Evolutionary conservation across 768 basidiomycete species (phyloP).

Genomic region (Punctularia strigosozonata): DNA sequence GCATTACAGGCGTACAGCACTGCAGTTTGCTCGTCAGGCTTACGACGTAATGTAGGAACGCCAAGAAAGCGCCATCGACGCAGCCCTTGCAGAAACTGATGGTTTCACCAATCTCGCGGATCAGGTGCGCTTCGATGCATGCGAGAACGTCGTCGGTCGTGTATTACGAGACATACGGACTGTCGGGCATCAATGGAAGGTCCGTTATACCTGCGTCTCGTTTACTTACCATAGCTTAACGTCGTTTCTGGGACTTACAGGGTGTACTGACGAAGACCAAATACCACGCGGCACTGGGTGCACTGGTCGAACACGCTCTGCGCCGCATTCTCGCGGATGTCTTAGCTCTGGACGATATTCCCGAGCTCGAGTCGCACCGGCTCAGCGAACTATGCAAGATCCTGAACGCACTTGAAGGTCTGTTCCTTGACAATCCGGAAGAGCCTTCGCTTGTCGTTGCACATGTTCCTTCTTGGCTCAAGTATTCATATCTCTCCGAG

Average conservation of each 20-base stretch:
- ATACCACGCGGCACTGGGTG: slow-evolving; percentile 63
- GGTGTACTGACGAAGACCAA: slow-evolving; percentile 55
- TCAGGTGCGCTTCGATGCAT: slow-evolving; percentile 67
- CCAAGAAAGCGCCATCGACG: slow-evolving; percentile 33
- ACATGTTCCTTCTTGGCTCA: slow-evolving; percentile 89
- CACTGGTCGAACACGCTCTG: slow-evolving; percentile 56
- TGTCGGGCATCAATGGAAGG: slow-evolving; percentile 63
- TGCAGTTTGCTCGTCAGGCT: too few relatives aligned
- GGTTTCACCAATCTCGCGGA: slow-evolving; percentile 62
- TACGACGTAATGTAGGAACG: slow-evolving; percentile 42
- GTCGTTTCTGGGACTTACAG: slow-evolving; percentile 23
- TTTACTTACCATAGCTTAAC: background rate
- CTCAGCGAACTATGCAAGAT: slow-evolving; percentile 77
- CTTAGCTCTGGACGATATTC: slow-evolving; percentile 72
- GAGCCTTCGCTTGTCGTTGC: slow-evolving; percentile 70
- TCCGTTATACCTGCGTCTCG: slow-evolving; percentile 19
- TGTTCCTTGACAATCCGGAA: slow-evolving; percentile 59
- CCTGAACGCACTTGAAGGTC: slow-evolving; percentile 64
- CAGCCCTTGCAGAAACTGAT: slow-evolving; percentile 38
- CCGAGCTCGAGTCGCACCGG: slow-evolving; percentile 75
- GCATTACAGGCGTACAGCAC: too few relatives aligned
- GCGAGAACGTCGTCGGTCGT: slow-evolving; percentile 54
- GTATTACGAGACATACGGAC: slow-evolving; percentile 52
- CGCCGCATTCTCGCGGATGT: slow-evolving; percentile 60
- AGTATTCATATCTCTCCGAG: slow-evolving; percentile 90